These are phyloP conservation scores for Cladosporium sp. DNA, from an alignment of 2,329 filamentous ascomycete species.

Conservation along the genomic window DNA sequence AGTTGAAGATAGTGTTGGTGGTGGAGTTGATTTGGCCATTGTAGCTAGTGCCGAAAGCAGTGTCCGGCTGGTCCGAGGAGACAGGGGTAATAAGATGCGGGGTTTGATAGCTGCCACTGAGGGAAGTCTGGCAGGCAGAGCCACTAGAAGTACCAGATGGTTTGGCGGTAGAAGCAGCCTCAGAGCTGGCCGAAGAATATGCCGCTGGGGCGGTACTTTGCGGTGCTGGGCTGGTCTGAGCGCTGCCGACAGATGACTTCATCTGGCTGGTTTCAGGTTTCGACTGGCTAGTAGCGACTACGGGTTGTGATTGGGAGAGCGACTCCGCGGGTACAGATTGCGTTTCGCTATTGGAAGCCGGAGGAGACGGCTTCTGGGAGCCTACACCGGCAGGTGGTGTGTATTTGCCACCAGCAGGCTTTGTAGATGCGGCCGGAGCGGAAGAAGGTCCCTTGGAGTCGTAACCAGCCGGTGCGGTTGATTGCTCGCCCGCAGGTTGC, in stretches of 20 bases:
- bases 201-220: background rate
- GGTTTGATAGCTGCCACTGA: slow-evolving; percentile 33
- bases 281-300: too few species aligned
- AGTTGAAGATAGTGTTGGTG: slow-evolving; percentile 42
- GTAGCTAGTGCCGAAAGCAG: slow-evolving; percentile 37
- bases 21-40: slow-evolving; percentile 37
- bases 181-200: background rate
- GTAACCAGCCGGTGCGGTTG: slow-evolving; percentile 4
- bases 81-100: slow-evolving; percentile 38
- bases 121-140: slow-evolving; percentile 24
- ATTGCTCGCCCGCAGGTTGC: background rate
- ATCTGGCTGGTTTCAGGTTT: too few species aligned
- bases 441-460: too few species aligned
- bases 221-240: background rate
- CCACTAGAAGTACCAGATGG: background rate
- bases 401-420: too few species aligned
- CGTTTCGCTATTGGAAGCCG: too few species aligned
- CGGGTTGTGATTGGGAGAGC: too few species aligned
- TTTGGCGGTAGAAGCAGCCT: background rate
- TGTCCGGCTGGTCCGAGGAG: slow-evolving; percentile 34
- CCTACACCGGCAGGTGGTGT: background rate
- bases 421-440: too few species aligned
- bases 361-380: background rate
- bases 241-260: too few species aligned
- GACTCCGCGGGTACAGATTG: too few species aligned